Evolutionary conservation across 257 asterid genomes (phyloP).

Genomic region (Lithospermum erythrorhizon): DNA sequence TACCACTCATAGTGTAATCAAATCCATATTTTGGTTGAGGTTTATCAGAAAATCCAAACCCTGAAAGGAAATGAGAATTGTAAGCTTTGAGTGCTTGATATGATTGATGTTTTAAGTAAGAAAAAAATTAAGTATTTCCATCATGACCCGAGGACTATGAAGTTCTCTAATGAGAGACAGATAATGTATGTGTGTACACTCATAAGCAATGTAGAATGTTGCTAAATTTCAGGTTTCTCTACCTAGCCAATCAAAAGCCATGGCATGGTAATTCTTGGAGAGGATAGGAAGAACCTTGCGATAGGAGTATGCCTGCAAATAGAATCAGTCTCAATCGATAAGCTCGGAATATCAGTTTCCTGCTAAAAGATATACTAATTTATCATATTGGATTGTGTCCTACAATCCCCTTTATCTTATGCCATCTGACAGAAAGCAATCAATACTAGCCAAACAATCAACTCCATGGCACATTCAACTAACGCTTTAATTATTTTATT

Average conservation of each 20-base stretch:
- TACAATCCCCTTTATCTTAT: no score
- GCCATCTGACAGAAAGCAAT: not conserved
- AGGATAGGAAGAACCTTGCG: constrained; percentile 81
- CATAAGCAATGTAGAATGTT: not conserved
- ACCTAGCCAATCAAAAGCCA: constrained; percentile 95
- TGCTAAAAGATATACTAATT: no score
- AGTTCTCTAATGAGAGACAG: not conserved
- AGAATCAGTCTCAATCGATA: constrained; percentile 7
- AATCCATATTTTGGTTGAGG: constrained; percentile 92
- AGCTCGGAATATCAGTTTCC: not conserved
- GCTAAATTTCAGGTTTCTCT: constrained; percentile 8
- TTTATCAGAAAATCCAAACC: constrained; percentile 96
- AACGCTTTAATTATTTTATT: not conserved
- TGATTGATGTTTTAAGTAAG: not conserved
- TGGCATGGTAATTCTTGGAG: constrained; percentile 56
- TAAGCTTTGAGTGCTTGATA: not conserved
- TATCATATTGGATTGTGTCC: no score
- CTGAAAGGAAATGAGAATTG: constrained; percentile 25
- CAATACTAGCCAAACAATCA: not conserved
- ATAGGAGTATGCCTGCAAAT: constrained; percentile 71
- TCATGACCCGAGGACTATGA: not conserved
- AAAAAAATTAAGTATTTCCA: not conserved
- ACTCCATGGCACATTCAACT: no score
- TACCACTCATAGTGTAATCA: constrained; percentile 84
- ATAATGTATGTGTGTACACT: not conserved